Percentiles rank a stretch among this genome's conserved stretches.
Evolutionary conservation across 768 basidiomycete species (phyloP).

Genomic region (Russula emetica): DNA sequence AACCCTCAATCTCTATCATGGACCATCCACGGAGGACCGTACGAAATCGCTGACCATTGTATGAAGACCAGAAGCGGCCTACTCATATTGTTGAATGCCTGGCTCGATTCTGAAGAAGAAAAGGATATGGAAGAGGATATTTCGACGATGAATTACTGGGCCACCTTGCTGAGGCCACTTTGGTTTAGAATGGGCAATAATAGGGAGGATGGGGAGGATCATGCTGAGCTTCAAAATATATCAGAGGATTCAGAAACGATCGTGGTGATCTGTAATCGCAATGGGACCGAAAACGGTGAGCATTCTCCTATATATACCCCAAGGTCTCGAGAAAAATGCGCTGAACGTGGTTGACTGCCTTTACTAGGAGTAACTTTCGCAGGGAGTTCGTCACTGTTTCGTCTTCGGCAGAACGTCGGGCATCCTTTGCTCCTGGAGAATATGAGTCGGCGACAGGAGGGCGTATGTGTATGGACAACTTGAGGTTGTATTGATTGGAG

Average conservation of each 20-base stretch:
- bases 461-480: conserved; percentile 49
- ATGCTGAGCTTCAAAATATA: conserved; percentile 11
- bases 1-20: conserved; percentile 45
- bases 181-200: conserved; percentile 42
- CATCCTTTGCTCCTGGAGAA: conserved; percentile 51
- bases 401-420: conserved; percentile 47
- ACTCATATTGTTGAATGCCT: conserved; percentile 72
- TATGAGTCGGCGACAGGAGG: conserved; percentile 60
- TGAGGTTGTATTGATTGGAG: background rate
- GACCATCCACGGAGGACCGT: conserved; percentile 53
- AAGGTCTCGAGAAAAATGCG: background rate
- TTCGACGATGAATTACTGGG: conserved; percentile 74
- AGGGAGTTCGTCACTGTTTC: conserved; percentile 68
- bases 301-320: background rate
- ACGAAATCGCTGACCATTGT: conserved; percentile 72
- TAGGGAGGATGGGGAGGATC: conserved; percentile 17
- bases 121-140: conserved; percentile 44
- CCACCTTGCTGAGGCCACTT: conserved; percentile 52
- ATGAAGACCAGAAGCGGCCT: conserved; percentile 48
- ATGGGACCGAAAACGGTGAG: conserved; percentile 75
- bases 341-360: background rate
- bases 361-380: conserved; percentile 70
- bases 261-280: conserved; percentile 76
- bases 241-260: conserved; percentile 44
- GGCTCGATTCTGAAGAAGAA: conserved; percentile 54